Evolutionary conservation across 768 basidiomycete genomes (phyloP).

Genomic region (Lactarius pseudohatsudake): DNA sequence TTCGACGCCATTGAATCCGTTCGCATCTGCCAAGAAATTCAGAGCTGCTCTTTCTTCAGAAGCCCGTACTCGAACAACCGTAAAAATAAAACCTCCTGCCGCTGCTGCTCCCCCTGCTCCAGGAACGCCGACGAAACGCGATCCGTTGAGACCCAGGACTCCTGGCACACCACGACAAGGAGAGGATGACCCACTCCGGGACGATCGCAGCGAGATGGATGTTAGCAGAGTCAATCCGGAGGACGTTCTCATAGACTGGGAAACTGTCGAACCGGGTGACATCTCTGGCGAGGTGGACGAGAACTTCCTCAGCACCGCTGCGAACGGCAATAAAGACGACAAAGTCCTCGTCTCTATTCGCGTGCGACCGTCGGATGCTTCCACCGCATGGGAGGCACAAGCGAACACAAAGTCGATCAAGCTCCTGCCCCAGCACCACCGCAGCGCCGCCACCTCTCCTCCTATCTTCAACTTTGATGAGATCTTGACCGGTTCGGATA

Average conservation of each 20-base stretch:
- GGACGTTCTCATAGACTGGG: conserved; percentile 72
- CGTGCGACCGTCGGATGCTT: conserved; percentile 56
- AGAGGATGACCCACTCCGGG: conserved; percentile 50
- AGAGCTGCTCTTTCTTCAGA: conserved; percentile 28
- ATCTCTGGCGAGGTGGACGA: conserved; percentile 70
- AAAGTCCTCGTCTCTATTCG: conserved; percentile 86
- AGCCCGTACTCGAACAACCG: conserved; percentile 27
- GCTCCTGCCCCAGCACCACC: conserved; percentile 56
- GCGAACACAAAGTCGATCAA: conserved; percentile 53
- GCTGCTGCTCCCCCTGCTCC: conserved; percentile 13
- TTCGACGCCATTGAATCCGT: conserved; percentile 22
- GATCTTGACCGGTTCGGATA: conserved; percentile 74
- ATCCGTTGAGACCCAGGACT: conserved; percentile 35
- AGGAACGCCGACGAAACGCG: conserved; percentile 29
- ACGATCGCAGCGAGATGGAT: conserved; percentile 68
- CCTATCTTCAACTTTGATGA: conserved; percentile 70
- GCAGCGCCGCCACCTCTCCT: conserved; percentile 40
- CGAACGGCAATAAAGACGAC: conserved; percentile 69
- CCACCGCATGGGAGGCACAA: conserved; percentile 57
- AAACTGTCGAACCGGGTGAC: conserved; percentile 68
- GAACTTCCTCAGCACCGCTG: conserved; percentile 42
- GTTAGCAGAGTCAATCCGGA: conserved; percentile 73
- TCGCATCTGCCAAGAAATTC: conserved; percentile 29
- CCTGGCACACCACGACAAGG: conserved; percentile 39
- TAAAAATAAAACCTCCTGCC: conserved; percentile 27